These are phyloP conservation scores for Euphorbia pulcherrima DNA, from an alignment of 345 rosid species.

Conservation along the genomic window DNA sequence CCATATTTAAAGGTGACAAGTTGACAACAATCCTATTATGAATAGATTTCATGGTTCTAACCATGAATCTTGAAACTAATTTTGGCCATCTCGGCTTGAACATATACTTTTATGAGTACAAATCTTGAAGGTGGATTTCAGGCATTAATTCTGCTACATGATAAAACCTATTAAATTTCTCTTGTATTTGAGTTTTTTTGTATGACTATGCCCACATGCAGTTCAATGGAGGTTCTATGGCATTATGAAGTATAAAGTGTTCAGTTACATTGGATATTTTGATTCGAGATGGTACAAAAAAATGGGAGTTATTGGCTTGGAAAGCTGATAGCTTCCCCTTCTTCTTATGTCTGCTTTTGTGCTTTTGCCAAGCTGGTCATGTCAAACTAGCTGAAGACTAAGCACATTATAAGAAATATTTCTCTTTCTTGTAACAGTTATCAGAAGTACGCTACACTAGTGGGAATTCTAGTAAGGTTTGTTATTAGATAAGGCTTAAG, in stretches of 20 bases:
- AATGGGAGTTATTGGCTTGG: background rate
- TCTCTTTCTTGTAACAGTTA: background rate
- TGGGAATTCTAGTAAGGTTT: background rate
- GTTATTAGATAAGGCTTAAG: background rate
- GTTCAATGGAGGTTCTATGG: background rate
- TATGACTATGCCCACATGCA: background rate
- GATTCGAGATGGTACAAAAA: background rate
- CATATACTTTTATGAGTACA: background rate
- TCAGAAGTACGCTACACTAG: background rate
- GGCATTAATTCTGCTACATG: background rate
- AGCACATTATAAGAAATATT: background rate
- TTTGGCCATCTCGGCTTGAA: background rate
- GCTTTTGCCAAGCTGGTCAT: background rate
- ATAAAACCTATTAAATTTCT: background rate
- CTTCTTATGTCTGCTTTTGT: background rate
- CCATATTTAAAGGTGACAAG: background rate
- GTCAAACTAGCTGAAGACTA: background rate
- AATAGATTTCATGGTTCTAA: background rate
- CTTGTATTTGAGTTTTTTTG: background rate
- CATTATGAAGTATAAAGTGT: background rate
- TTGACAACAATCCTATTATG: background rate
- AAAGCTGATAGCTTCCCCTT: background rate
- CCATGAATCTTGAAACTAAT: background rate
- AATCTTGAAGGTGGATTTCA: background rate
- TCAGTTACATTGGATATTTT: background rate